Evolutionary conservation across 2,329 filamentous ascomycete species (phyloP).

Genomic region (Monosporascus sp.): DNA sequence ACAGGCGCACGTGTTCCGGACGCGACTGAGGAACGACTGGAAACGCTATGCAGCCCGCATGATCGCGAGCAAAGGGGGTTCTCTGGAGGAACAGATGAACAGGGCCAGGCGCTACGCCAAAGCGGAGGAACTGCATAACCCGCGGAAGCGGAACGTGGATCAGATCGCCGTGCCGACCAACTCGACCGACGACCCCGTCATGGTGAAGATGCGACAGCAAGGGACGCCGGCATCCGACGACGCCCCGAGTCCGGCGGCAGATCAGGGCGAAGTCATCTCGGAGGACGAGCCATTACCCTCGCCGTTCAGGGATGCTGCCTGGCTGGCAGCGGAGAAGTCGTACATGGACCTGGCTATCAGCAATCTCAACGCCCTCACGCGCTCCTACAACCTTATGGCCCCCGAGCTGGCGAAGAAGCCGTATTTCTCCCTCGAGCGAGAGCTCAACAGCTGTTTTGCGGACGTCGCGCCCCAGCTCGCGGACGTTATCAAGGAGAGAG

Average conservation of each 20-base stretch:
- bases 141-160: conserved; percentile 41
- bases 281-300: conserved; percentile 33
- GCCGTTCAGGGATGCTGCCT: conserved; percentile 74
- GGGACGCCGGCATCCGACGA: conserved; percentile 4
- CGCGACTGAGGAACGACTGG: conserved; percentile 76
- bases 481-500: conserved; percentile 65
- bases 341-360: conserved; percentile 74
- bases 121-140: conserved; percentile 65
- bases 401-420: conserved; percentile 89
- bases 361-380: conserved; percentile 72
- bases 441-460: conserved; percentile 75
- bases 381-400: conserved; percentile 93
- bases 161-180: conserved; percentile 43
- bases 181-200: conserved; percentile 43
- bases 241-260: conserved; percentile 1
- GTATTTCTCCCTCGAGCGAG: conserved; percentile 78
- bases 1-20: conserved; percentile 64
- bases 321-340: conserved; percentile 65
- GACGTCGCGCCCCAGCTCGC: conserved; percentile 77
- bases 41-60: conserved; percentile 71
- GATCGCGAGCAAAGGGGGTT: conserved; percentile 73
- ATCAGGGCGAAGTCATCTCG: conserved; percentile 3
- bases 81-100: conserved; percentile 65
- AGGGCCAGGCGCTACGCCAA: conserved; percentile 68
- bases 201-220: conserved; percentile 39